phyloP scores from a whole-genome alignment of 306 rosid genomes.

The Vicia faba region DNA sequence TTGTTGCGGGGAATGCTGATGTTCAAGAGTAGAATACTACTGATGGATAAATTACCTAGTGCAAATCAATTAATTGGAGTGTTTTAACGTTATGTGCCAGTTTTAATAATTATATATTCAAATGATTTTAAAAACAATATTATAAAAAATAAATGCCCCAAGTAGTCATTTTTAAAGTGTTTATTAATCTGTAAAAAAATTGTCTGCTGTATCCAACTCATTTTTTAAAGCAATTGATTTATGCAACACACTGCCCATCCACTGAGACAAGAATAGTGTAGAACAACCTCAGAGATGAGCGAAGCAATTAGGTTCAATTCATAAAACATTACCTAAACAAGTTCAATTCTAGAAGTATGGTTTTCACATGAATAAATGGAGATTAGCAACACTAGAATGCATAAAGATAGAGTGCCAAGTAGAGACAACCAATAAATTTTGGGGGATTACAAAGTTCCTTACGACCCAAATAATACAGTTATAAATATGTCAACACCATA shows the following conservation, averaged over 20 bases:
- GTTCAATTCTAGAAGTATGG: background rate
- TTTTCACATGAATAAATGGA: slow-evolving; percentile 17
- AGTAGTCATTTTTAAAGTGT: too few species aligned
- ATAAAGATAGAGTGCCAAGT: slow-evolving; percentile 20
- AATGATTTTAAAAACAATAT: too few species aligned
- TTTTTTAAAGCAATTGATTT: too few species aligned
- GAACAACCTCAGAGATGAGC: background rate
- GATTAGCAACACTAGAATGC: slow-evolving; percentile 16
- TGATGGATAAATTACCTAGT: too few species aligned
- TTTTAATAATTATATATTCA: too few species aligned
- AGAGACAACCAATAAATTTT: slow-evolving; percentile 8
- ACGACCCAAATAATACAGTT: slow-evolving; percentile 9
- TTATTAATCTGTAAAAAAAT: too few species aligned
- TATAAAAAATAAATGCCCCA: too few species aligned
- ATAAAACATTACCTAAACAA: background rate
- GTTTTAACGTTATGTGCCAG: too few species aligned
- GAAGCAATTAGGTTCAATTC: background rate
- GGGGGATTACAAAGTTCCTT: slow-evolving; percentile 11
- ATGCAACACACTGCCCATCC: background rate
- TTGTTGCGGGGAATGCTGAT: too few species aligned
- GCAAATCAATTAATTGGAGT: too few species aligned
- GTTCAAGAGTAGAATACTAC: too few species aligned
- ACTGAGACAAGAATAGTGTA: background rate
- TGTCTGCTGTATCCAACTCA: too few species aligned
- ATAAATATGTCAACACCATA: slow-evolving; percentile 19